A percentile compares a stretch with the other conserved stretches of the same genome.
phyloP scores from a whole-genome alignment of 2,329 filamentous ascomycete species.

The Aspergillus arachidicola region DNA sequence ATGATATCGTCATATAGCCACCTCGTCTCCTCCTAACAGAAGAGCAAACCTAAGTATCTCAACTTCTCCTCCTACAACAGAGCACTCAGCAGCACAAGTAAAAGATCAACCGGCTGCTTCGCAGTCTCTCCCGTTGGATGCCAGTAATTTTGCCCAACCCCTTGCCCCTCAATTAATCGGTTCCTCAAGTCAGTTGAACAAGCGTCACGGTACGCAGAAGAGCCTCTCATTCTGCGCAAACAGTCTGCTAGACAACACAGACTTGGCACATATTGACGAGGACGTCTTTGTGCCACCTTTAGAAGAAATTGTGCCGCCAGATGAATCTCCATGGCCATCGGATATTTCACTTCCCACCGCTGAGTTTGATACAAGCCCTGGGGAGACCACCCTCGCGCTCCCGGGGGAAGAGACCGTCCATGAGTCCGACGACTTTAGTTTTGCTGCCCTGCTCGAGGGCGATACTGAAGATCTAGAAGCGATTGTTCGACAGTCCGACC shows the following conservation, averaged over 20 bases:
- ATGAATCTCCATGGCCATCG: constrained; percentile 22
- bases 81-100: neutral
- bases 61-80: constrained; percentile 5
- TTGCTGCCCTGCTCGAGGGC: constrained; percentile 37
- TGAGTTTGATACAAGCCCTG: constrained; percentile 10
- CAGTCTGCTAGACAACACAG: constrained; percentile 13
- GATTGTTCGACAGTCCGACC: constrained; percentile 48
- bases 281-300: constrained; percentile 14
- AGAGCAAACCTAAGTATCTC: constrained; percentile 8
- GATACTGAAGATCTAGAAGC: constrained; percentile 58
- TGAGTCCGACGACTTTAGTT: constrained; percentile 26
- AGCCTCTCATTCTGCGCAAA: constrained; percentile 14
- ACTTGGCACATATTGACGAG: constrained; percentile 15
- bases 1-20: constrained; percentile 10
- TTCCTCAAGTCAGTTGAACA: constrained; percentile 7
- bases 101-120: neutral
- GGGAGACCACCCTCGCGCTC: constrained; percentile 9
- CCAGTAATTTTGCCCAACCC: neutral
- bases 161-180: constrained; percentile 4
- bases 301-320: constrained; percentile 13
- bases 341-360: constrained; percentile 13
- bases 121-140: neutral
- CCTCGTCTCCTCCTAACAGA: constrained; percentile 10
- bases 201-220: constrained; percentile 6
- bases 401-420: constrained; percentile 12